These are phyloP conservation scores for Diaporthe longicolla DNA, from an alignment of 2,329 filamentous ascomycete genomes.

Conservation along the genomic window DNA sequence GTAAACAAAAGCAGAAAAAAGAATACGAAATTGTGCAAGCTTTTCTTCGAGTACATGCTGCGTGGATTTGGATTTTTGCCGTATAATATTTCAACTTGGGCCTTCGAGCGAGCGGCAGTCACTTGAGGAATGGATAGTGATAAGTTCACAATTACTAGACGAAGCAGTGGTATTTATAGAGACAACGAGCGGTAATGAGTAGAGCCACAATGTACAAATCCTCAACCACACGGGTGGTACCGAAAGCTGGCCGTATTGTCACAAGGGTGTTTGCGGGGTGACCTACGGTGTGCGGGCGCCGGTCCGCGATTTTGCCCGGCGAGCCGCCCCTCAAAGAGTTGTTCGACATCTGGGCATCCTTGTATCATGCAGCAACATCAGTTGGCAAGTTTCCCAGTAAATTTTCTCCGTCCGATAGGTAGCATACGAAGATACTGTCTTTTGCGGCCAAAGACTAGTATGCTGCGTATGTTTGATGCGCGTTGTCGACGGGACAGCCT, in stretches of 20 bases:
- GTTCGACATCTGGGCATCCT: background rate
- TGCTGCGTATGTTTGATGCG: no score
- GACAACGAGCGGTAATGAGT: background rate
- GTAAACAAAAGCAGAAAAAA: background rate
- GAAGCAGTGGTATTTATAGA: background rate
- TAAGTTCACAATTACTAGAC: background rate
- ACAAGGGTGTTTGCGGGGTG: constrained; percentile 1
- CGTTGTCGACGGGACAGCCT: no score
- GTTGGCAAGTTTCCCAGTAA: background rate
- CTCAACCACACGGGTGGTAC: no score
- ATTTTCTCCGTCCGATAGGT: no score
- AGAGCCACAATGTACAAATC: background rate
- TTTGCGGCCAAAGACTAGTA: no score
- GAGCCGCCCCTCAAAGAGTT: background rate
- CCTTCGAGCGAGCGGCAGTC: background rate
- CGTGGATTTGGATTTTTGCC: background rate
- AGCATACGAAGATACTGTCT: no score
- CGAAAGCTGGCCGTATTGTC: background rate
- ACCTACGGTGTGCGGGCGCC: background rate
- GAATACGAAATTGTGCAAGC: background rate
- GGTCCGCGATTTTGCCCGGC: constrained; percentile 13
- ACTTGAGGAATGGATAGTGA: background rate
- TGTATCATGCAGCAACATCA: background rate
- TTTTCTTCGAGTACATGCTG: background rate
- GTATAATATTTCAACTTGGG: background rate